Percentiles rank a stretch among this genome's conserved stretches.
Evolutionary conservation across 805 yeast species (phyloP).

Genomic region (Wickerhamiella lipophila): DNA sequence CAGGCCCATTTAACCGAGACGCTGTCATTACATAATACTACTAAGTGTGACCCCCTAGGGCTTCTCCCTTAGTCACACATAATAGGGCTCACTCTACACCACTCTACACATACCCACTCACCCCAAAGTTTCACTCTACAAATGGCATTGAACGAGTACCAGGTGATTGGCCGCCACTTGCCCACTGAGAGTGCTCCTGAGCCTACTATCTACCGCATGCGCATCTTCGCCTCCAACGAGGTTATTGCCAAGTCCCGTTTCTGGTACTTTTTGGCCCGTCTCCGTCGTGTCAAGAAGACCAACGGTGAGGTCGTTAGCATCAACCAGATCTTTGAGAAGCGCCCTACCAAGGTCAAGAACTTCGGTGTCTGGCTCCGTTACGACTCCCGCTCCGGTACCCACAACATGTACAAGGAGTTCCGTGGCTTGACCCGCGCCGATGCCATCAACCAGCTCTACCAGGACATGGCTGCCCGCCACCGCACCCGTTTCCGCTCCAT

Average conservation of each 20-base stretch:
- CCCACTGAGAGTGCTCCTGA: conserved; percentile 98
- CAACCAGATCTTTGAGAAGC: conserved; percentile 81
- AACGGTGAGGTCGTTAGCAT: conserved; percentile 97
- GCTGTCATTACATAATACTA: no score
- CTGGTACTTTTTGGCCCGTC: conserved; percentile 99
- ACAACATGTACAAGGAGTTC: conserved; percentile 99
- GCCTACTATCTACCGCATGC: conserved; percentile 99
- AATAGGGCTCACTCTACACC: neutral
- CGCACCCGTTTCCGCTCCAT: conserved; percentile 99
- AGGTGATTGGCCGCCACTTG: conserved; percentile 99
- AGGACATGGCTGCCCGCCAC: conserved; percentile 99
- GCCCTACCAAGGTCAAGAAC: conserved; percentile 99
- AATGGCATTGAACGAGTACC: conserved; percentile 70
- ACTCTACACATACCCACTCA: conserved; percentile 8
- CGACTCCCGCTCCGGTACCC: conserved; percentile 99
- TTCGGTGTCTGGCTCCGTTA: conserved; percentile 99
- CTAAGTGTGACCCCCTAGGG: no score
- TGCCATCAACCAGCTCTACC: conserved; percentile 97
- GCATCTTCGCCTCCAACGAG: conserved; percentile 97
- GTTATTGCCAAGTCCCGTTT: conserved; percentile 99
- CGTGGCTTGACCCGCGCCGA: conserved; percentile 98
- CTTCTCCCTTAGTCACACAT: neutral
- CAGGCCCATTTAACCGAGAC: no score
- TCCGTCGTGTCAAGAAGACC: conserved; percentile 99
- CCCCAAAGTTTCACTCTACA: conserved; percentile 8